Base-by-base conservation (phyloP, 768 basidiomycete genomes). In the Pleurotus cornucopiae region DNA sequence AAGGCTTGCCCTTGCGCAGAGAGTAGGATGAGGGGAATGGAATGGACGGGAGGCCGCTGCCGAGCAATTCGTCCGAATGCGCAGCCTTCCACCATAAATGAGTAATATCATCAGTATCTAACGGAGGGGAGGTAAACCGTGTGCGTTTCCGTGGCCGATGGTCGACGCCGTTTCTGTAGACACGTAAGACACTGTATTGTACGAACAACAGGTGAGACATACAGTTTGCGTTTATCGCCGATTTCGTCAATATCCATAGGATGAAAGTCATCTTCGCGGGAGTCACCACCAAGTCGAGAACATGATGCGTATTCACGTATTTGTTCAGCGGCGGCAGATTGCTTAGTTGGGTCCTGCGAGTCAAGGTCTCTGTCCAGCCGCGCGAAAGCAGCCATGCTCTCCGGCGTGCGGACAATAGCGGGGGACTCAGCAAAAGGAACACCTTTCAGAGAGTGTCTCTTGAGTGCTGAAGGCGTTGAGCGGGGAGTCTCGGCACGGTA, bases 21-120 rank as follows among this genome's bases (percentile, higher is more conserved):
- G 66, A 64, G 58, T 62, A 59, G 62, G 78, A 73, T 7, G 67
- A 70, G 26, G 68, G 71, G 63, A 68, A 75, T 14, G 72, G 80
- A 38, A 83, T 78, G 14, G 67, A 66, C 3, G 87, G 88, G 21
- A 91, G 71, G 7, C 86, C 88, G 57, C 85, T 87, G 21, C 76
- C 79, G 23, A 89, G 67, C 18, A 90, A 72, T 1, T 74, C 64
- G 61, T 87, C 83, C 2, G 81, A 83, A 60, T 82, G 82, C 38
- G 84, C 76, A 3, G 85, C 86, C 25, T 80, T 75, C 90, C 90
- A 92, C 91, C 91, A 93, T 5, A 86, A 67, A 38, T 84, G 79
- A 5, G 76, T 73, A 2, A 74, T 62, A 41, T 81, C 80, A 55
- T 74, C 71, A 16, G 72, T 73, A 39, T 74, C 68, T 13, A 64